These are phyloP conservation scores for Aspergillus steynii DNA, from an alignment of 495 filamentous ascomycete genomes.

Conservation along the genomic window DNA sequence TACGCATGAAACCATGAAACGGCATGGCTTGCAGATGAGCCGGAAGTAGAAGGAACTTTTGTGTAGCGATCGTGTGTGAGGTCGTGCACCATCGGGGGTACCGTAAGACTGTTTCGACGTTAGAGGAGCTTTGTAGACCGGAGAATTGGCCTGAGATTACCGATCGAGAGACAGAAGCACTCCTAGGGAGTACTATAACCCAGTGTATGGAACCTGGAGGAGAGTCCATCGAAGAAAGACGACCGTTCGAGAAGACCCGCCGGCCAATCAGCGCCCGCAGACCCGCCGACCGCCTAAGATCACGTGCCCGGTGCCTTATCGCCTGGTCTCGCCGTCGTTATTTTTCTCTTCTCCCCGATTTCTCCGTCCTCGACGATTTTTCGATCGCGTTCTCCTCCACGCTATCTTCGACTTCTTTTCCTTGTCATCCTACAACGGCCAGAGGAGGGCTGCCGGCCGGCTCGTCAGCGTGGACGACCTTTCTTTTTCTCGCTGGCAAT, in stretches of 20 bases:
- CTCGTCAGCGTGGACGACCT: conserved; percentile 21
- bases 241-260: neutral
- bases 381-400: neutral
- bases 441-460: conserved; percentile 36
- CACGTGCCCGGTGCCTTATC: conserved; percentile 11
- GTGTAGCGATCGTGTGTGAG: no score
- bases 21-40: neutral
- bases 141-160: no score
- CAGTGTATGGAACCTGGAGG: no score
- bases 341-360: conserved; percentile 10
- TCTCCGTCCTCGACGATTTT: conserved; percentile 5
- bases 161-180: no score
- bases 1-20: neutral
- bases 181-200: no score
- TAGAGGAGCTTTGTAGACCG: no score
- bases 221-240: neutral
- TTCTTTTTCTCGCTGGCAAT: conserved; percentile 10
- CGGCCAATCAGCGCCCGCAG: neutral
- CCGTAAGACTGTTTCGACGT: no score
- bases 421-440: conserved; percentile 17
- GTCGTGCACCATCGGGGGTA: no score
- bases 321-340: neutral
- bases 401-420: conserved; percentile 20
- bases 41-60: no score
- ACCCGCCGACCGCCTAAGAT: neutral